Base-by-base conservation (phyloP, 1,284 basidiomycete genomes). In the Tremellales sp. region DNA sequence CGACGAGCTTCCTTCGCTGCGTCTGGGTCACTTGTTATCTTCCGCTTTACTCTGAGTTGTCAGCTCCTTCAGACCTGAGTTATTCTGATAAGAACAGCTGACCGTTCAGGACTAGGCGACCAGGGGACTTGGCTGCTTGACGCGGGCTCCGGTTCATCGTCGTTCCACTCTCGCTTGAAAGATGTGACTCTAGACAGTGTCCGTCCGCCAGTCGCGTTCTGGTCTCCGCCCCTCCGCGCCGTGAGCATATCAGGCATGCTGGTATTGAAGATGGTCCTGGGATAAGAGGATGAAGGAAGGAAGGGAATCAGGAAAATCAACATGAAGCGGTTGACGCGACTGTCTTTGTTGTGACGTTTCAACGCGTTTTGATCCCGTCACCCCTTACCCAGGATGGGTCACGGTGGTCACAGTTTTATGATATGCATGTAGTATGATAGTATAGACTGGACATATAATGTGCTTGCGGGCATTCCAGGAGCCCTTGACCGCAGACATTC, bases 141-240 rank as follows among this genome's bases (percentile, higher is more conserved):
- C 21, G 44, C 25, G 19, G 41, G 35, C 40, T 43, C 37, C 6
- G 44, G 44, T 12, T 56, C 58, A 23, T 68, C 62, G 27, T 72
- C 67, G 8, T 54, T 65, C 67, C 68, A 72, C 17, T 64, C 54
- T 17, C 71, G 51, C 45, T 67, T 64, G 51, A 73, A 57, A 3
- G 65, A 67, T 48, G 60, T 70, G 26, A 73, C 64, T 23, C 62
- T 53, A 7, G 39, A 40, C 21, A 40, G 31, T n/a, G 21, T 4
- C n/a, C 29, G 21, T 6, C 5, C 33, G 5, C 15, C 33, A 15
- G 15, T 17, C 5, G 6, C 13, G 29, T 15, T 31, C 8, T 31
- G 8, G n/a, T n/a, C 2, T 19, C 41, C 27, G 4, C 31, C 42
- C 23, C 29, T 43, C n/a, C 42, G 19, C 7, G 49, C 47, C 13